A percentile compares a stretch with the other conserved stretches of the same genome.
phyloP scores from a whole-genome alignment of 2,329 filamentous ascomycete genomes.

The Sclerotinia nivalis region DNA sequence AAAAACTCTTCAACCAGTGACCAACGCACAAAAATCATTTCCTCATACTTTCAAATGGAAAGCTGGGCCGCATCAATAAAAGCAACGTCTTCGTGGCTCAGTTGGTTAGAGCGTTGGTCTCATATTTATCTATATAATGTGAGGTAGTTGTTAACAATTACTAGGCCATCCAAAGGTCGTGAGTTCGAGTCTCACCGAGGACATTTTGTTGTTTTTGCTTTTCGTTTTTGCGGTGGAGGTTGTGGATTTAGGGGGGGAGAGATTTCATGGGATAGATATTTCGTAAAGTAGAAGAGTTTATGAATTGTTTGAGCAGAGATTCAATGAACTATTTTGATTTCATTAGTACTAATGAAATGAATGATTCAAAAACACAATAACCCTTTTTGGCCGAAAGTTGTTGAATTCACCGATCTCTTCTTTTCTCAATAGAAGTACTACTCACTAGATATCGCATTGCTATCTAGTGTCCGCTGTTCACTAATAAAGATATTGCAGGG shows the following conservation, averaged over 20 bases:
- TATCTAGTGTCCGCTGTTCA: too few species aligned
- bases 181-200: slow-evolving; percentile 51
- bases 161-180: slow-evolving; percentile 45
- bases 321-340: neutral
- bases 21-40: too few species aligned
- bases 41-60: neutral
- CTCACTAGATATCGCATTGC: neutral
- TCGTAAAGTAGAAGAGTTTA: too few species aligned
- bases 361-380: neutral
- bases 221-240: too few species aligned
- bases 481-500: neutral
- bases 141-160: slow-evolving; percentile 11
- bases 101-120: slow-evolving; percentile 49
- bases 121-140: slow-evolving; percentile 32
- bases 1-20: neutral
- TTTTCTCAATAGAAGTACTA: neutral
- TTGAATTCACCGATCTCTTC: neutral
- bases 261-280: neutral
- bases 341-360: neutral
- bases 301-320: neutral
- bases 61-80: accelerated
- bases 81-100: slow-evolving; percentile 45
- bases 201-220: slow-evolving; percentile 33
- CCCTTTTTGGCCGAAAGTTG: neutral
- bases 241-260: too few species aligned